Conservation (phyloP, 805 yeast species). For the Yamadazyma ubonensis region DNA sequence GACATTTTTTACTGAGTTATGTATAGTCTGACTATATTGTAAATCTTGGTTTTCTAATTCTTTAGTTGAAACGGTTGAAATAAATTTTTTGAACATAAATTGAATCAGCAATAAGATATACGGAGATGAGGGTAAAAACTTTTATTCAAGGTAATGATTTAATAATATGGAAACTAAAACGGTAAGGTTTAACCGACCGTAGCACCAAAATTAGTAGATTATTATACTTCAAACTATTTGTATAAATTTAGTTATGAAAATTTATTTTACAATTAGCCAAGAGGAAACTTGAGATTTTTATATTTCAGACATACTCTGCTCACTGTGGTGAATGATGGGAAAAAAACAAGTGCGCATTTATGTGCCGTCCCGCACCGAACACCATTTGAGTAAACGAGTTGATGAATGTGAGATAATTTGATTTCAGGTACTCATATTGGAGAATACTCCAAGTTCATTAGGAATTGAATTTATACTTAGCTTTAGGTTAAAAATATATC, state of each 20-base stretch:
- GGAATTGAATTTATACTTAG: neutral
- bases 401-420: too few relatives aligned
- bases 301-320: constrained; percentile 5
- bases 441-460: neutral
- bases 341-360: neutral
- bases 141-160: neutral
- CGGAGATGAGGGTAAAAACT: constrained; percentile 3
- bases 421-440: neutral
- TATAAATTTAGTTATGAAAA: neutral
- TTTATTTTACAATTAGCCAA: neutral
- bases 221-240: too few relatives aligned
- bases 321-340: constrained; percentile 5
- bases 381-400: too few relatives aligned
- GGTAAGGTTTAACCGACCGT: neutral
- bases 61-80: constrained; percentile 6
- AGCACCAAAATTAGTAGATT: neutral
- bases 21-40: neutral
- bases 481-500: neutral
- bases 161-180: neutral
- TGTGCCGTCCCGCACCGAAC: constrained; percentile 9
- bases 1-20: neutral
- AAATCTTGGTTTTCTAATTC: constrained; percentile 1
- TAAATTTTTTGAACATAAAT: constrained; percentile 11
- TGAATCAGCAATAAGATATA: neutral
- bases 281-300: constrained; percentile 5